phyloP scores from a whole-genome alignment of 345 rosid species.

The Pistacia integerrima region DNA sequence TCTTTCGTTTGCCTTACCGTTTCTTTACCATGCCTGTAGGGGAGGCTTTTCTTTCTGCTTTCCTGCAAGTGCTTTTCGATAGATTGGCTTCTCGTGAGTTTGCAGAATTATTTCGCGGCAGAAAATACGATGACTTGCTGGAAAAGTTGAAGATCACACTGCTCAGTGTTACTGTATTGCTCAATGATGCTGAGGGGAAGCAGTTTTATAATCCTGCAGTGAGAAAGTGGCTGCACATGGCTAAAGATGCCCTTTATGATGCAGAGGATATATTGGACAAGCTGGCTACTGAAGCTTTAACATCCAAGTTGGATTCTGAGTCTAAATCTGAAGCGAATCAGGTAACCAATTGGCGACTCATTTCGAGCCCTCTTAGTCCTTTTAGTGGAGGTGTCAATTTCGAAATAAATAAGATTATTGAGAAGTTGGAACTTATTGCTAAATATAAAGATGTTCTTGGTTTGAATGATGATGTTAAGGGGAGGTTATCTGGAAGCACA shows the following conservation, averaged over 20 bases:
- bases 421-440: slow-evolving; percentile 18
- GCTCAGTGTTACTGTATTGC: slow-evolving; percentile 6
- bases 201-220: slow-evolving; percentile 3
- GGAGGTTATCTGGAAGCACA: background rate
- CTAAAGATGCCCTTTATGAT: slow-evolving; percentile 18
- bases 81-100: slow-evolving; percentile 23
- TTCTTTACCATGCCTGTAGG: slow-evolving; percentile 7
- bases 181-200: slow-evolving; percentile 26
- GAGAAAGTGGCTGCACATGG: slow-evolving; percentile 19
- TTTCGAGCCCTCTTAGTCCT: slow-evolving; percentile 17
- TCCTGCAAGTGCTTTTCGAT: slow-evolving; percentile 20
- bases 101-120: slow-evolving; percentile 1
- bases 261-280: slow-evolving; percentile 29
- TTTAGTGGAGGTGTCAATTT: slow-evolving; percentile 1
- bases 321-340: background rate
- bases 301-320: slow-evolving; percentile 4
- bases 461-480: slow-evolving; percentile 14
- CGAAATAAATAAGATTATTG: slow-evolving; percentile 10
- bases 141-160: slow-evolving; percentile 21
- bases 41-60: slow-evolving; percentile 22
- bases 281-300: slow-evolving; percentile 13
- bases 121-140: slow-evolving; percentile 10
- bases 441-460: slow-evolving; percentile 27
- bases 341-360: slow-evolving; percentile 16
- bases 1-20: background rate